Evolutionary conservation across 306 rosid genomes (phyloP).

Genomic region (Sicyos baderoa): DNA sequence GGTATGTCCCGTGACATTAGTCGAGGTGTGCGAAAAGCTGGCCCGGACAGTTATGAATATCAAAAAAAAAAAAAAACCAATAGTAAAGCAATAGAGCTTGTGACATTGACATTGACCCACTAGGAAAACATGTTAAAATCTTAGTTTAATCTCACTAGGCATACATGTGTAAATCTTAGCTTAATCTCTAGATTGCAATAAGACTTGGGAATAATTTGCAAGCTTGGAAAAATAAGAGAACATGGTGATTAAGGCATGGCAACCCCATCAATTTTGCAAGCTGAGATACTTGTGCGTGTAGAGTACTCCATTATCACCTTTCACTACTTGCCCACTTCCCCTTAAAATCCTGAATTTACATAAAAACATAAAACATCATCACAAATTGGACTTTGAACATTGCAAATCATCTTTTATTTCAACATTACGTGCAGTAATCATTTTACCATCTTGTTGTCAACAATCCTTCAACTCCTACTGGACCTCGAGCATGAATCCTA

Average conservation of each 20-base stretch:
- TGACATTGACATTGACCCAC: no score
- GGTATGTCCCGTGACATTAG: no score
- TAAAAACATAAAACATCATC: constrained; percentile 4
- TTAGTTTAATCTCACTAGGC: no score
- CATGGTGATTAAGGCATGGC: not conserved
- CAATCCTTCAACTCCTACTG: constrained; percentile 96
- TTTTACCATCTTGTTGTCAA: constrained; percentile 73
- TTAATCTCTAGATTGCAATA: no score
- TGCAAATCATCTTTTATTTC: not conserved
- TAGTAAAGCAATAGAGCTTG: no score
- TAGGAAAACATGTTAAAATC: no score
- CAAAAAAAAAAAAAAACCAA: no score
- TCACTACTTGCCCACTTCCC: constrained; percentile 72
- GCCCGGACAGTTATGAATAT: no score
- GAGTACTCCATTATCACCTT: constrained; percentile 51
- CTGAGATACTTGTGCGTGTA: constrained; percentile 50
- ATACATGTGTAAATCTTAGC: no score
- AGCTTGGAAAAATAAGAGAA: not conserved
- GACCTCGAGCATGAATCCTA: constrained; percentile 83
- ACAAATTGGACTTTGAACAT: not conserved
- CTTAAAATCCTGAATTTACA: constrained; percentile 66
- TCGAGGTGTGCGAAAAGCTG: no score
- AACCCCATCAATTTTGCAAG: not conserved
- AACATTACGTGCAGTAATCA: not conserved
- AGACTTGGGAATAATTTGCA: not conserved